Percentiles rank a stretch among this genome's conserved stretches.
Conservation (phyloP, 306 rosid species). For the Canavalia gladiata region DNA sequence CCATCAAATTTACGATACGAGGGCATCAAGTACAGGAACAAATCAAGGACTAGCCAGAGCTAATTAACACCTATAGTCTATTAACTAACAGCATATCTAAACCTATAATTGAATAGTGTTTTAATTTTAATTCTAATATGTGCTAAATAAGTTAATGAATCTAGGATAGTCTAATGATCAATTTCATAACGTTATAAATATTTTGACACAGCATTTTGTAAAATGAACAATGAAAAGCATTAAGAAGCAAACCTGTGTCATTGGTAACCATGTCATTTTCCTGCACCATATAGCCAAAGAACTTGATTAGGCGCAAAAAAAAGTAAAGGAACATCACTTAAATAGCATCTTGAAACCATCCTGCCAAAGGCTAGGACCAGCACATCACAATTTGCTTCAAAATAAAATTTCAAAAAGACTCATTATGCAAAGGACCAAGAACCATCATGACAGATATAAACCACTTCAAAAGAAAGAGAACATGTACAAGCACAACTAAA, state of each 20-base stretch:
- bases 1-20: too few species aligned
- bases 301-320: slow-evolving; percentile 46
- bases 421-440: neutral
- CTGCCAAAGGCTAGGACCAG: slow-evolving; percentile 15
- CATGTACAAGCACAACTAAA: neutral
- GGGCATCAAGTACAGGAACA: too few species aligned
- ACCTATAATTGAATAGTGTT: neutral
- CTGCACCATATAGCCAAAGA: slow-evolving; percentile 67
- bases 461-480: slow-evolving; percentile 7
- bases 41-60: too few species aligned
- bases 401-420: slow-evolving; percentile 1
- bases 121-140: neutral
- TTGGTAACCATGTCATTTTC: slow-evolving; percentile 59
- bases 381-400: slow-evolving; percentile 23
- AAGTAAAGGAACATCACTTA: slow-evolving; percentile 8
- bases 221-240: slow-evolving; percentile 36
- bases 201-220: slow-evolving; percentile 28
- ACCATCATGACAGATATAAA: neutral
- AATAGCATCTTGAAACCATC: slow-evolving; percentile 2
- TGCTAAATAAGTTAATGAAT: neutral
- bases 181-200: slow-evolving; percentile 32
- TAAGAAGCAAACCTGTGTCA: slow-evolving; percentile 81
- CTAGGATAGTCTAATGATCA: slow-evolving; percentile 11
- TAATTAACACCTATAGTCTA: neutral
- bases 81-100: too few species aligned